A percentile compares a stretch with the other conserved stretches of the same genome.
Conservation (phyloP, 345 rosid species). For the Ceriops zippeliana region DNA sequence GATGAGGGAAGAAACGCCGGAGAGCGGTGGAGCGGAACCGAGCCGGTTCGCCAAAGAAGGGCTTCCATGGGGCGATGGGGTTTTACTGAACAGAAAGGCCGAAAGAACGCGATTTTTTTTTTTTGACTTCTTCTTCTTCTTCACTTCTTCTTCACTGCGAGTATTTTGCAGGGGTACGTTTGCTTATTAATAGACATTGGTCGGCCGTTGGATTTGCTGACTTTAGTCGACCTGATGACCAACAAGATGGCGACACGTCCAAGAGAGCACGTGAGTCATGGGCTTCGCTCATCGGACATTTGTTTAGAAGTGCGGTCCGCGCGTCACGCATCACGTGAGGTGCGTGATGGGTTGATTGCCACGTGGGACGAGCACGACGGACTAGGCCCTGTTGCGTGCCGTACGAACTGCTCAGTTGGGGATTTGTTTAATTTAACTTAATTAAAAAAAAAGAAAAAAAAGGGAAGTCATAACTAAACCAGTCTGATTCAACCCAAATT, state of each 20-base stretch:
- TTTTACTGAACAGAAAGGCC: background rate
- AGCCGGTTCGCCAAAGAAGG: slow-evolving; percentile 51
- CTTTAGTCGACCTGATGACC: slow-evolving; percentile 22
- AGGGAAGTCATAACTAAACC: no score
- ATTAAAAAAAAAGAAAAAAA: no score
- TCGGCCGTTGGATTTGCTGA: slow-evolving; percentile 45
- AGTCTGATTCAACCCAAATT: no score
- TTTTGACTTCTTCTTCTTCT: background rate
- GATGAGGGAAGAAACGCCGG: slow-evolving; percentile 27
- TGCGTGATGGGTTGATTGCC: slow-evolving; percentile 22
- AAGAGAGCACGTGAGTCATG: slow-evolving; percentile 25
- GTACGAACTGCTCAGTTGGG: no score
- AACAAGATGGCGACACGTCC: slow-evolving; percentile 41
- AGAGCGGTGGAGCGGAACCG: slow-evolving; percentile 33
- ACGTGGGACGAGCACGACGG: slow-evolving; percentile 23
- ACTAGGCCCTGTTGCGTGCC: no score
- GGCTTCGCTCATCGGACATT: slow-evolving; percentile 15
- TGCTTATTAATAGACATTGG: slow-evolving; percentile 10
- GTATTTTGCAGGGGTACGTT: background rate
- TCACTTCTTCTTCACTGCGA: background rate
- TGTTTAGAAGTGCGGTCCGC: background rate
- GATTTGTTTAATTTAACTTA: no score
- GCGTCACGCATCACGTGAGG: slow-evolving; percentile 31
- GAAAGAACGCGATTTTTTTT: background rate
- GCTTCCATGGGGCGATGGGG: slow-evolving; percentile 44